phyloP scores from a whole-genome alignment of 805 yeast species.

The Candida tammaniensis region DNA sequence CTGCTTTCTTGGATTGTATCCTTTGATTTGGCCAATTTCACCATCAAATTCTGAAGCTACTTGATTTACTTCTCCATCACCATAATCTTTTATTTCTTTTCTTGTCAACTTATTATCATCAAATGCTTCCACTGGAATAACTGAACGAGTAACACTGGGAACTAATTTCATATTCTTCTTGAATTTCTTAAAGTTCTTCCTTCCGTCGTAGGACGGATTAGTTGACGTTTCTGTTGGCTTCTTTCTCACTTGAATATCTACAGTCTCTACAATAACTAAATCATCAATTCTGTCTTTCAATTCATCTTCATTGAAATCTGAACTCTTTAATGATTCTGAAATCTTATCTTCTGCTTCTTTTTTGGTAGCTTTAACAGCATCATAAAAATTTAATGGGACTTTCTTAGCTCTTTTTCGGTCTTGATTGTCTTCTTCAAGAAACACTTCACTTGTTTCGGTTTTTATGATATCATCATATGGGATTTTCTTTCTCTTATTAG shows the following conservation, averaged over 20 bases:
- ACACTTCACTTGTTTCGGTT: conserved; percentile 1
- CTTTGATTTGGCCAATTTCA: conserved; percentile 1
- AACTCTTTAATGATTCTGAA: conserved; percentile 19
- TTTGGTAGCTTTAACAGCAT: conserved; percentile 29
- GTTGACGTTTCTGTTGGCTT: background rate
- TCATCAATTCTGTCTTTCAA: conserved; percentile 17
- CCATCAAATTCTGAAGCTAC: conserved; percentile 1
- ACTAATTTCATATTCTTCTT: conserved; percentile 19
- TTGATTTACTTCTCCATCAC: conserved; percentile 1
- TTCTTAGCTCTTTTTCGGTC: background rate
- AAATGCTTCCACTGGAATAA: conserved; percentile 14
- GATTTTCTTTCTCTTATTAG: conserved; percentile 1
- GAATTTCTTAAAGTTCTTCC: conserved; percentile 33
- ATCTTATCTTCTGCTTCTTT: conserved; percentile 19
- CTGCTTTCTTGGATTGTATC: conserved; percentile 4
- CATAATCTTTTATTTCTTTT: background rate
- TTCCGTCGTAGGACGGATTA: no score
- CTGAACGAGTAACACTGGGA: conserved; percentile 19
- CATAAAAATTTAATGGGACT: conserved; percentile 14
- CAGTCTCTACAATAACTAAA: conserved; percentile 30
- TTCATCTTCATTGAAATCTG: conserved; percentile 8
- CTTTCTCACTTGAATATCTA: conserved; percentile 18
- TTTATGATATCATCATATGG: background rate
- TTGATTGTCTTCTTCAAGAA: conserved; percentile 2
- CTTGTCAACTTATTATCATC: background rate